Conservation (phyloP, 129 eudicot genomes). For the Scalesia atractyloides region DNA sequence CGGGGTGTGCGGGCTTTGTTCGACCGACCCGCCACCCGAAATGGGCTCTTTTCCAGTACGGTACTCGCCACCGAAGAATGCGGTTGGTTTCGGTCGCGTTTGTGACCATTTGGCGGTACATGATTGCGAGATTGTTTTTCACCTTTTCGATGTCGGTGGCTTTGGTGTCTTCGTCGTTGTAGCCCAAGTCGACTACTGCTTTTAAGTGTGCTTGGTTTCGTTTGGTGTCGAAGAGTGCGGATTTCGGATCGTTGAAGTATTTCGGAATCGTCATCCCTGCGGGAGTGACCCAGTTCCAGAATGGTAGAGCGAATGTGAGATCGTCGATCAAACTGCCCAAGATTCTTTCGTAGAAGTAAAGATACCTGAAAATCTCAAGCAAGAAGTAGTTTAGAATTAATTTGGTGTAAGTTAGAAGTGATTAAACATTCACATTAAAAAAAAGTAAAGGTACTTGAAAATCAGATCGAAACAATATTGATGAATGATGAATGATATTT, state of each 20-base stretch:
- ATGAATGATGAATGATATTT: no score
- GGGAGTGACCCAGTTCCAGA: slow-evolving; percentile 58
- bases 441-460: slow-evolving; percentile 31
- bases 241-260: slow-evolving; percentile 24
- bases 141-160: slow-evolving; percentile 16
- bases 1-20: slow-evolving; percentile 41
- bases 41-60: slow-evolving; percentile 32
- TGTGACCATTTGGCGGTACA: slow-evolving; percentile 53
- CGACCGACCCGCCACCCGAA: slow-evolving; percentile 40
- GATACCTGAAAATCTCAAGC: neutral
- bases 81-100: slow-evolving; percentile 23
- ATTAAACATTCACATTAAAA: no score
- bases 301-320: slow-evolving; percentile 50
- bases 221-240: slow-evolving; percentile 48
- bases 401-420: no score
- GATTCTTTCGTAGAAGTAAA: slow-evolving; percentile 51
- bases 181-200: slow-evolving; percentile 33
- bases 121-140: slow-evolving; percentile 30
- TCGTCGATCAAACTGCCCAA: slow-evolving; percentile 52
- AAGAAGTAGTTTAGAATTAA: no score
- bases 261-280: slow-evolving; percentile 49
- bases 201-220: slow-evolving; percentile 36
- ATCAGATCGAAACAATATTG: no score
- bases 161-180: neutral
- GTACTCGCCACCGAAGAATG: slow-evolving; percentile 42